These are phyloP conservation scores for Sclerotinia minor DNA, from an alignment of 2,329 filamentous ascomycete species.

Conservation along the genomic window DNA sequence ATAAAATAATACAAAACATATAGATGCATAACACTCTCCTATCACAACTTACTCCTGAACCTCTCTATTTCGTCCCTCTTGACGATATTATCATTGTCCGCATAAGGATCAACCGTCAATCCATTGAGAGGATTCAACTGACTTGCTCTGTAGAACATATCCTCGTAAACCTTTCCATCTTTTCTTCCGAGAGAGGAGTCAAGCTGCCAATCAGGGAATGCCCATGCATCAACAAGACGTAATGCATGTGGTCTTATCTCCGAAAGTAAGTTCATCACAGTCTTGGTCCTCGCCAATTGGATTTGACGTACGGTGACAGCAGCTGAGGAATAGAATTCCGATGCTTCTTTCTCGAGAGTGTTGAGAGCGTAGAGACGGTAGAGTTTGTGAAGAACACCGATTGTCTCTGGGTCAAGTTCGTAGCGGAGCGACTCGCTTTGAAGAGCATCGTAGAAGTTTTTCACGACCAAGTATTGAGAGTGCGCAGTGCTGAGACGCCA, in stretches of 20 bases:
- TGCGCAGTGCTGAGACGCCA: slow-evolving; percentile 74
- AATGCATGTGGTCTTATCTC: slow-evolving; percentile 74
- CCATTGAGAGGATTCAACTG: slow-evolving; percentile 73
- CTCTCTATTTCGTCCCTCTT: slow-evolving; percentile 55
- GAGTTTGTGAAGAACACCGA: slow-evolving; percentile 61
- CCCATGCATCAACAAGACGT: slow-evolving; percentile 70
- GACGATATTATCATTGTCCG: slow-evolving; percentile 60
- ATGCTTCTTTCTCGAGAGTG: slow-evolving; percentile 67
- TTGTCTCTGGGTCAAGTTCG: slow-evolving; percentile 58
- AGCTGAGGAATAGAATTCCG: slow-evolving; percentile 70
- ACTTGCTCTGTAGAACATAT: slow-evolving; percentile 71
- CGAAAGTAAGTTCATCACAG: slow-evolving; percentile 68
- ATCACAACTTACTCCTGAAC: slow-evolving; percentile 53
- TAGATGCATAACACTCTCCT: not conserved
- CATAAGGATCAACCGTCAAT: slow-evolving; percentile 71
- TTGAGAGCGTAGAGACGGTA: slow-evolving; percentile 66
- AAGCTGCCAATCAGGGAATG: slow-evolving; percentile 76
- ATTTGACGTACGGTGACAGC: slow-evolving; percentile 74
- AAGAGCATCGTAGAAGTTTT: slow-evolving; percentile 74
- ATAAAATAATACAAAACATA: slow-evolving; percentile 9
- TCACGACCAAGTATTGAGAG: slow-evolving; percentile 75
- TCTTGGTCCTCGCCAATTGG: slow-evolving; percentile 63
- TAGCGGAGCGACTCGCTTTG: slow-evolving; percentile 53
- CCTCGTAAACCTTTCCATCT: slow-evolving; percentile 76
- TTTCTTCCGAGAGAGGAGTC: slow-evolving; percentile 68